A percentile compares a stretch with the other conserved stretches of the same genome.
These are phyloP conservation scores for Crassisporium funariophilum DNA, from an alignment of 768 basidiomycete genomes.

Conservation along the genomic window DNA sequence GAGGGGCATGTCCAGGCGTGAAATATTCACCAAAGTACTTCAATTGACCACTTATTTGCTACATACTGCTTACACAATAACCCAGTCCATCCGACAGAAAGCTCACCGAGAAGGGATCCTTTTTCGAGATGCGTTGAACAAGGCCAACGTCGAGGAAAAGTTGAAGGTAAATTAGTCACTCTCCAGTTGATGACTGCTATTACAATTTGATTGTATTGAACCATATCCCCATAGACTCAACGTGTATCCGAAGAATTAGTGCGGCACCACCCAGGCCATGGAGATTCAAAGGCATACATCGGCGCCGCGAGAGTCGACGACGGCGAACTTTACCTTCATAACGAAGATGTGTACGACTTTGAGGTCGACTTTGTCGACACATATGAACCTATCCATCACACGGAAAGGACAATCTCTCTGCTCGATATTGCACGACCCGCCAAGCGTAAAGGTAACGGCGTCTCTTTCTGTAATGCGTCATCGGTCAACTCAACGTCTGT, in stretches of 20 bases:
- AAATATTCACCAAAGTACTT: too few relatives aligned
- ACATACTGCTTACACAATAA: too few relatives aligned
- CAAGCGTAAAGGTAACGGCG: slow-evolving; percentile 29
- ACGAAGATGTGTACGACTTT: slow-evolving; percentile 23
- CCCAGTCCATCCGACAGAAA: slow-evolving; percentile 21
- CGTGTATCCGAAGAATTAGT: too few relatives aligned
- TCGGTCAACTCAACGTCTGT: background rate
- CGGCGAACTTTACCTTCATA: slow-evolving; percentile 11
- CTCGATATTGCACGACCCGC: slow-evolving; percentile 35
- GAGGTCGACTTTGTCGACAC: slow-evolving; percentile 13
- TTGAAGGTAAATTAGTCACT: slow-evolving; percentile 3
- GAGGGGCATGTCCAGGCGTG: too few relatives aligned
- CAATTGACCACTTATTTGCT: too few relatives aligned
- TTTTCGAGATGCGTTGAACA: slow-evolving; percentile 12
- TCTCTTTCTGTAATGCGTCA: background rate
- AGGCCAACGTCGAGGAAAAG: slow-evolving; percentile 5
- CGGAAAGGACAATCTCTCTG: slow-evolving; percentile 23
- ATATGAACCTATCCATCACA: slow-evolving; percentile 3
- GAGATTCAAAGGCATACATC: slow-evolving; percentile 26
- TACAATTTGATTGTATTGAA: background rate
- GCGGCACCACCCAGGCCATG: slow-evolving; percentile 10
- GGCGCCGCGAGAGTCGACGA: slow-evolving; percentile 28
- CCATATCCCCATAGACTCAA: too few relatives aligned
- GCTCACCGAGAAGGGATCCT: slow-evolving; percentile 21
- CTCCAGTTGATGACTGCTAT: background rate